Base-by-base conservation (phyloP, 2,329 filamentous ascomycete species). In the Fusarium sublunatum region DNA sequence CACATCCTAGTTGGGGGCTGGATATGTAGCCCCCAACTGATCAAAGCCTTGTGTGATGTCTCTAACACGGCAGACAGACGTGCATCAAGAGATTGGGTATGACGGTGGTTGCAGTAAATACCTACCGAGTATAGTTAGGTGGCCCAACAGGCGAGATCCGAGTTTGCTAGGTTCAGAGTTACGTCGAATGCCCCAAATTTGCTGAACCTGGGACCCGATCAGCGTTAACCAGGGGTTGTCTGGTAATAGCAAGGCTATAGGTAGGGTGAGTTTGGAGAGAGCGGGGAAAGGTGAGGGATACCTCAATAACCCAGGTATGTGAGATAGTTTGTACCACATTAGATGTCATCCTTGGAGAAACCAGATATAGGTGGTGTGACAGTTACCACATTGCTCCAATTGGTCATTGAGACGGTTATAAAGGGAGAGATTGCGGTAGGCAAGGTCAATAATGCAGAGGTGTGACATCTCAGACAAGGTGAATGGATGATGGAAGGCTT, bases 71-170 rank as follows among this genome's bases (percentile, higher is more conserved):
- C 24, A 39, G 25, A 35, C n/a, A 11, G 8, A 25, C 36, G 13
- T 22, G 28, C n/a, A 15, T 13, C 34, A 39, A 25, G 9, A n/a
- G 25, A 31, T 12, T 24, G 28, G n/a, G 25, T 28, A 44, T 31
- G 39, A 28, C 12, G 6, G 39, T 9, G 13, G 11, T 47, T 36
- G 11, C 11, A 9, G 11, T 25, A n/a, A 11, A 39, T 25, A 47
- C 42, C 42, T 47, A 24, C 49, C 13, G 42, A 25, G 25, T 47
- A 19, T n/a, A 31, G 41, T 25, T 47, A 48, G 19, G 15, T n/a
- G 32, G 32, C 35, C 22, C 15, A 48, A 47, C 41, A 52, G 42
- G 42, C 49, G 49, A 47, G 32, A 47, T 26, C 49, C 49, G 49
- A 38, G 32, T 10, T 19, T 38, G 11, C 49, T 26, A 32, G 42